phyloP scores from a whole-genome alignment of 768 basidiomycete genomes.

The Tulasnella sp. region DNA sequence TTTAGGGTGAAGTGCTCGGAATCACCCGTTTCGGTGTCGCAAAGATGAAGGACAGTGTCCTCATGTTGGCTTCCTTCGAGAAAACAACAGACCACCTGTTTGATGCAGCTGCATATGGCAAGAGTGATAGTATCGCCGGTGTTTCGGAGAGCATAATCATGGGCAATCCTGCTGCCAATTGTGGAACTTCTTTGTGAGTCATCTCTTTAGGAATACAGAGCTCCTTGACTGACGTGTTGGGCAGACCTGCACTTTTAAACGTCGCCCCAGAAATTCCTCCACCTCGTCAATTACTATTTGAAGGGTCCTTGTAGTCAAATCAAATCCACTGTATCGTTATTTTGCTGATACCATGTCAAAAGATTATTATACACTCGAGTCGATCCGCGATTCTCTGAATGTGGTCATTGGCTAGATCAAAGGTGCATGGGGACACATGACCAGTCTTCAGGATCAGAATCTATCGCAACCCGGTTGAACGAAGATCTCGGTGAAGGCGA shows the following conservation, averaged over 20 bases:
- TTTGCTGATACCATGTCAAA: background rate
- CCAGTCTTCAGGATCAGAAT: too few relatives aligned
- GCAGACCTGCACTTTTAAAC: slow-evolving; percentile 31
- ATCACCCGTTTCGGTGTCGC: slow-evolving; percentile 98
- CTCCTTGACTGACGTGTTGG: background rate
- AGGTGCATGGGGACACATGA: too few relatives aligned
- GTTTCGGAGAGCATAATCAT: slow-evolving; percentile 99
- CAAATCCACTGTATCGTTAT: background rate
- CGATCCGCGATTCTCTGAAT: too few relatives aligned
- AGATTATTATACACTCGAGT: too few relatives aligned
- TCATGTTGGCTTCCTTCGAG: slow-evolving; percentile 98
- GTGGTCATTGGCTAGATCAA: too few relatives aligned
- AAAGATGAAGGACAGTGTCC: slow-evolving; percentile 98
- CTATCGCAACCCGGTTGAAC: too few relatives aligned
- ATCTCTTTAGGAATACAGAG: background rate
- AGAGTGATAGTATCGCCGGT: slow-evolving; percentile 87
- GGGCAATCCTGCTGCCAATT: slow-evolving; percentile 90
- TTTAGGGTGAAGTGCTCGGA: slow-evolving; percentile 87
- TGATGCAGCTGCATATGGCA: slow-evolving; percentile 92
- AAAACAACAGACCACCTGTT: slow-evolving; percentile 99
- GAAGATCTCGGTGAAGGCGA: too few relatives aligned
- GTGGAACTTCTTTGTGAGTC: slow-evolving; percentile 83
- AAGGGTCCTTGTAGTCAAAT: slow-evolving; percentile 27
- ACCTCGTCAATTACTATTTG: slow-evolving; percentile 30
- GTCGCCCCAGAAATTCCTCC: slow-evolving; percentile 29